Conservation (phyloP, 2,329 filamentous ascomycete species). For the Nigrospora osmanthi region DNA sequence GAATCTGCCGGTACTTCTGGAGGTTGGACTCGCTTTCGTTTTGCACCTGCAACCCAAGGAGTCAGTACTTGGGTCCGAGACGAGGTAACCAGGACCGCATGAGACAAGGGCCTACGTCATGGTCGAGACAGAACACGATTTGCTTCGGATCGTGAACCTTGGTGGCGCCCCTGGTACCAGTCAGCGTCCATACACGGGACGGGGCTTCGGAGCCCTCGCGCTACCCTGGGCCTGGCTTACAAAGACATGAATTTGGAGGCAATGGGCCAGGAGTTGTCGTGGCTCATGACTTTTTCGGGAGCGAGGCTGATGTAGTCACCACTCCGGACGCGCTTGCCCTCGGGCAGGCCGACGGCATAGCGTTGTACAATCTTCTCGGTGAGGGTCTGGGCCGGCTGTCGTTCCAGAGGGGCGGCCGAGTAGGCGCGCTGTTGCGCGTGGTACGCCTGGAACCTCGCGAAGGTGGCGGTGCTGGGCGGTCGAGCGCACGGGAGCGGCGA, state of each 20-base stretch:
- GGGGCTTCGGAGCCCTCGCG: too few species aligned
- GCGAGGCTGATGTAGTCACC: conserved; percentile 56
- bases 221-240: too few species aligned
- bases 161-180: conserved; percentile 46
- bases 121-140: conserved; percentile 77
- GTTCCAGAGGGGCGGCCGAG: background rate
- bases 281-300: conserved; percentile 73
- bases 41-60: conserved; percentile 30
- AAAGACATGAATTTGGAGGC: conserved; percentile 66
- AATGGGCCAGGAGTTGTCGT: conserved; percentile 77
- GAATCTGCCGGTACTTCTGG: conserved; percentile 75
- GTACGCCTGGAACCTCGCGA: conserved; percentile 1
- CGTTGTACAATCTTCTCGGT: conserved; percentile 5
- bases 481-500: too few species aligned
- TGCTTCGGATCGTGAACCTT: conserved; percentile 65
- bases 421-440: background rate
- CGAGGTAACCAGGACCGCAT: too few species aligned
- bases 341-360: conserved; percentile 1
- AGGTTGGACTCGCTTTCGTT: conserved; percentile 73
- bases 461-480: background rate
- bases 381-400: background rate
- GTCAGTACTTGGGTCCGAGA: too few species aligned
- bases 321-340: background rate
- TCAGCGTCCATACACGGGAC: too few species aligned
- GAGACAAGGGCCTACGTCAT: conserved; percentile 53